Evolutionary conservation across 306 rosid genomes (phyloP).

Genomic region (Cicer judaicum): DNA sequence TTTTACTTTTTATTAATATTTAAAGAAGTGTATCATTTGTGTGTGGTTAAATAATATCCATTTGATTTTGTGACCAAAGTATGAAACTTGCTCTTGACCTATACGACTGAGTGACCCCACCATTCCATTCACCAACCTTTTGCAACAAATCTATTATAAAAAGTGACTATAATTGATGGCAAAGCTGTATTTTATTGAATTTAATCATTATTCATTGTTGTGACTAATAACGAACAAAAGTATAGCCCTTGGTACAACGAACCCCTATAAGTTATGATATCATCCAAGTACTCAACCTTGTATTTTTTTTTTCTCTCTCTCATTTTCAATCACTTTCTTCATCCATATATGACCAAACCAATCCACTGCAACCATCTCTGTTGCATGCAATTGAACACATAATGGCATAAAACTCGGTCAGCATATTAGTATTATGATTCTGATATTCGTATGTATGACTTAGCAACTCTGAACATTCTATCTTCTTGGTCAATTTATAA

Average conservation of each 20-base stretch:
- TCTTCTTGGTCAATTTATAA: conserved; percentile 1
- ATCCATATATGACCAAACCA: conserved; percentile 26
- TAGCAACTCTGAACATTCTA: conserved; percentile 34
- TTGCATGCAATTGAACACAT: neutral
- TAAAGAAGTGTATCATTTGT: no score
- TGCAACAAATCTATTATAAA: conserved; percentile 25
- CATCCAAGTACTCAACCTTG: neutral
- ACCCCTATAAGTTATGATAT: neutral
- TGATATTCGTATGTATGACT: conserved; percentile 26
- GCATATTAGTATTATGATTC: conserved; percentile 29
- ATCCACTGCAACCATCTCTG: neutral
- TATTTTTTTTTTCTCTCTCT: neutral
- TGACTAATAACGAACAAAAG: conserved; percentile 17
- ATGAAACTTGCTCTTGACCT: no score
- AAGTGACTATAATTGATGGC: conserved; percentile 26
- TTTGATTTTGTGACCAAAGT: no score
- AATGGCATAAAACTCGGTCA: conserved; percentile 34
- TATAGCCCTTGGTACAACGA: conserved; percentile 40
- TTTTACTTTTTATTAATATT: no score
- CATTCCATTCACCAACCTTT: conserved; percentile 22
- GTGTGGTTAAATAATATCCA: no score
- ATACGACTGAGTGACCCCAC: neutral
- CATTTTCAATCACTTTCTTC: conserved; percentile 21
- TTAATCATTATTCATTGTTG: conserved; percentile 28
- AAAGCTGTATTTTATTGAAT: conserved; percentile 31